Conservation (phyloP, 352 stramenopile genomes). For the Phytophthora ramorum region DNA sequence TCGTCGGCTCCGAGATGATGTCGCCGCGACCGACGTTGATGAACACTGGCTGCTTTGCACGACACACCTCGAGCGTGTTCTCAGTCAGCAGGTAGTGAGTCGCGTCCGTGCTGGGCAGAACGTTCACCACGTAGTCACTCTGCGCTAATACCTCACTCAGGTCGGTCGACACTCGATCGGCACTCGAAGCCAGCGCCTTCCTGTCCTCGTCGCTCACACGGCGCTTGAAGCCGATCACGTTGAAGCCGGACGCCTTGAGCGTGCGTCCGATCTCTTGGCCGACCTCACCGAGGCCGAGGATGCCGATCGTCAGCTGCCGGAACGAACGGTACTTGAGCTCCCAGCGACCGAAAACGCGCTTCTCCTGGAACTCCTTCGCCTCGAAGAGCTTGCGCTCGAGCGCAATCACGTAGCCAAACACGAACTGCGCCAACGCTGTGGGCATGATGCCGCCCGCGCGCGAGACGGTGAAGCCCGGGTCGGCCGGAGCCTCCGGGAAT, state of each 20-base stretch:
- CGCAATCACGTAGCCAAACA: slow-evolving; percentile 52
- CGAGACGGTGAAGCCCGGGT: slow-evolving; percentile 48
- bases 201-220: slow-evolving; percentile 34
- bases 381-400: slow-evolving; percentile 58
- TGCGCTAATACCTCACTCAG: slow-evolving; percentile 52
- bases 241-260: slow-evolving; percentile 63
- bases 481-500: slow-evolving; percentile 22
- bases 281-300: slow-evolving; percentile 69
- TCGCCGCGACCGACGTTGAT: slow-evolving; percentile 91
- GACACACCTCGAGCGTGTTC: slow-evolving; percentile 49
- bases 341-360: slow-evolving; percentile 40
- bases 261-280: slow-evolving; percentile 62
- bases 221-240: slow-evolving; percentile 76
- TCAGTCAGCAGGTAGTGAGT: slow-evolving; percentile 76
- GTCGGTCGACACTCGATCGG: slow-evolving; percentile 51
- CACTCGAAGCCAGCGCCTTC: slow-evolving; percentile 27
- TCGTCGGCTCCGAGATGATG: slow-evolving; percentile 63
- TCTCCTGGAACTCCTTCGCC: slow-evolving; percentile 40
- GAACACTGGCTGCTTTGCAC: slow-evolving; percentile 70
- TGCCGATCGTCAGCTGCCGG: slow-evolving; percentile 53
- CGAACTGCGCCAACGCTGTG: slow-evolving; percentile 55
- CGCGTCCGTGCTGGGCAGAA: slow-evolving; percentile 79
- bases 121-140: slow-evolving; percentile 85
- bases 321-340: slow-evolving; percentile 52
- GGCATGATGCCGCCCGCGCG: slow-evolving; percentile 64